Base-by-base conservation (phyloP, 192 early-diverging fungal genomes). In the Coemansia sp. region DNA sequence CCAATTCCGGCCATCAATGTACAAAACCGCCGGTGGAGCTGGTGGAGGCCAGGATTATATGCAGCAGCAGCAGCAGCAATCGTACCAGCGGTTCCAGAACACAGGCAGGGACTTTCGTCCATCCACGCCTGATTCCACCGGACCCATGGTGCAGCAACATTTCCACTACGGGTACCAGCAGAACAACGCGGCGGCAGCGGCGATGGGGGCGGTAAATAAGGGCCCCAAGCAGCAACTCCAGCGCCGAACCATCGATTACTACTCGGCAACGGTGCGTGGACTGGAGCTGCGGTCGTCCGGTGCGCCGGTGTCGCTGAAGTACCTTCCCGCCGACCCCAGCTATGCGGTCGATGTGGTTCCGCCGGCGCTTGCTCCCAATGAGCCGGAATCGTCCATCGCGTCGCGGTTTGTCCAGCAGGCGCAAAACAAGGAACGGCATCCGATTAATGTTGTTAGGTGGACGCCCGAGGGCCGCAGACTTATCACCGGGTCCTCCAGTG, bases 381-480 rank as follows among this genome's bases (percentile, higher is more conserved):
- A 83, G 57, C 76, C 81, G 6, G 77, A 78, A 42, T 70, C 76
- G 5, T 73, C 73, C 9, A 62, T 83, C 18, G 62, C 77, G 0
- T 78, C 76, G 16, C 37, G 76, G 59, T 74, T 73, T 66, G 65
- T 79, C 13, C 72, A 78, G 47, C 61, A 68, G 49, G 72, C 81
- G n/a, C 92, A 90, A n/a, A 98, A 98, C 78, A 98, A 97, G 74
- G 86, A 90, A 56, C 73, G 94, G 63, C 93, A 88, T 71, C 95
- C 96, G 15, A 87, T 98, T 41, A 97, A 98, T 71, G 94, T 93
- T 32, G 89, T 95, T 41, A 84, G 89, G 86, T 99, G 96, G 96
- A 97, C 93, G 15, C 97, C 97, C 1, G 97, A 99, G 74, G 96
- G 96, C 18, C 82, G 97, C 18, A 87, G 96, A 39, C 77, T 99